phyloP scores from a whole-genome alignment of 345 rosid species.

The Nephelium lappaceum region DNA sequence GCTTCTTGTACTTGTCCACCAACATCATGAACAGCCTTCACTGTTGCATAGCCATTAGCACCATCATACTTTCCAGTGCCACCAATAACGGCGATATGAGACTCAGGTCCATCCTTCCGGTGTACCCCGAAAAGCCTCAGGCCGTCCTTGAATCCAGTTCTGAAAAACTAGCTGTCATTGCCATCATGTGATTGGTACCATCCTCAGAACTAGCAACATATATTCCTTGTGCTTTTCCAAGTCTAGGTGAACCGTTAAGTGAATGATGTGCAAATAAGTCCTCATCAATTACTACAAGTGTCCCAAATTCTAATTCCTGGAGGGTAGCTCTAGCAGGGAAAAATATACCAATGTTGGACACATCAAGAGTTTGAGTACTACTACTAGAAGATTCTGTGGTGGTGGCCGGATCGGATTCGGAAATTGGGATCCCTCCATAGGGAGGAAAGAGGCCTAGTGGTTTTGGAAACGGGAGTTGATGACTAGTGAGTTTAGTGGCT shows the following conservation, averaged over 20 bases:
- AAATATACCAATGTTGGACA: constrained; percentile 28
- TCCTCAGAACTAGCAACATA: constrained; percentile 54
- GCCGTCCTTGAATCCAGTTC: constrained; percentile 31
- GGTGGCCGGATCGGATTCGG: constrained; percentile 28
- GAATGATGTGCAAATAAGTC: constrained; percentile 27
- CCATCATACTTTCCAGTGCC: constrained; percentile 46
- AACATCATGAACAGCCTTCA: constrained; percentile 30
- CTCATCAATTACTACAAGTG: constrained; percentile 37
- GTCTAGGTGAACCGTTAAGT: constrained; percentile 19
- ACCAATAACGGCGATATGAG: constrained; percentile 59
- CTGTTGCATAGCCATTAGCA: constrained; percentile 58
- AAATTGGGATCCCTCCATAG: constrained; percentile 45
- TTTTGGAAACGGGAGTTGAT: constrained; percentile 47
- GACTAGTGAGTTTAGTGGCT: constrained; percentile 28
- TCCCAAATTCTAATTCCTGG: constrained; percentile 53
- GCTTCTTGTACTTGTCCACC: constrained; percentile 10
- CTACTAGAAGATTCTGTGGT: constrained; percentile 16
- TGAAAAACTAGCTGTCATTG: constrained; percentile 40
- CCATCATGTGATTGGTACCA: constrained; percentile 55
- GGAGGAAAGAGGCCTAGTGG: constrained; percentile 55
- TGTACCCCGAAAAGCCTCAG: constrained; percentile 55
- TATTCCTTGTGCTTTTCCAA: constrained; percentile 55
- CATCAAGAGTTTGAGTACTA: constrained; percentile 32
- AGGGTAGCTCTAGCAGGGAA: constrained; percentile 48
- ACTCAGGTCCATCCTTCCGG: constrained; percentile 35